These are phyloP conservation scores for Backusella tuberculispora DNA, from an alignment of 192 early-diverging fungal genomes.

Conservation along the genomic window DNA sequence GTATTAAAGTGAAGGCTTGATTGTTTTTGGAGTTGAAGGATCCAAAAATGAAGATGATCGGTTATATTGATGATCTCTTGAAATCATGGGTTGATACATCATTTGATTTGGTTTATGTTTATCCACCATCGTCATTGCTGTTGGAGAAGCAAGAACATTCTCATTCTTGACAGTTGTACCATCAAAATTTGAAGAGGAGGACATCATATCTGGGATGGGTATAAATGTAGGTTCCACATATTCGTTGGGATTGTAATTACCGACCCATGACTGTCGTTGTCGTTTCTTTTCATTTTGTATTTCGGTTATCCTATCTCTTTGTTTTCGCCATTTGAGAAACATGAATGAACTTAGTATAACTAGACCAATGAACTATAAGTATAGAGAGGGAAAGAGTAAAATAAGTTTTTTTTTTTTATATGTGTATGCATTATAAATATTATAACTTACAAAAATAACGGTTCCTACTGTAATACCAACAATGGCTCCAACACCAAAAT, in stretches of 20 bases:
- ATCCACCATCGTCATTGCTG: too few relatives aligned
- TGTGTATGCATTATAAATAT: neutral
- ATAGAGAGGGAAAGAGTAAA: neutral
- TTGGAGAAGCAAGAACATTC: neutral
- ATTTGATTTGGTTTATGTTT: neutral
- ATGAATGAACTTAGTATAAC: neutral
- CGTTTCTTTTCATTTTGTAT: neutral
- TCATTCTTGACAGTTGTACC: neutral
- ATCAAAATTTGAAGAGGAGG: neutral
- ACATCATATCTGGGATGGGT: neutral
- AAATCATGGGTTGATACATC: neutral
- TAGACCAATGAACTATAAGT: neutral
- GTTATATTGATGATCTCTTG: neutral
- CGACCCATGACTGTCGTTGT: neutral
- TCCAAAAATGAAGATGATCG: neutral
- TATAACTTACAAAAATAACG: neutral
- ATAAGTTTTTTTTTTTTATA: neutral
- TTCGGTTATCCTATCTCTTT: neutral
- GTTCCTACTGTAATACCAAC: slow-evolving; percentile 10
- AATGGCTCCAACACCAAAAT: neutral
- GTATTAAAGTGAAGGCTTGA: neutral
- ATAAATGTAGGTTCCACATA: slow-evolving; percentile 1
- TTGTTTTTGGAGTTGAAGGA: neutral
- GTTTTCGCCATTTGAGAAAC: slow-evolving; percentile 11
- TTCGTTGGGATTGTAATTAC: neutral